Percentiles rank a stretch among this genome's conserved stretches.
These are phyloP conservation scores for Phytophthora lateralis DNA, from an alignment of 352 stramenopile species.

Conservation along the genomic window DNA sequence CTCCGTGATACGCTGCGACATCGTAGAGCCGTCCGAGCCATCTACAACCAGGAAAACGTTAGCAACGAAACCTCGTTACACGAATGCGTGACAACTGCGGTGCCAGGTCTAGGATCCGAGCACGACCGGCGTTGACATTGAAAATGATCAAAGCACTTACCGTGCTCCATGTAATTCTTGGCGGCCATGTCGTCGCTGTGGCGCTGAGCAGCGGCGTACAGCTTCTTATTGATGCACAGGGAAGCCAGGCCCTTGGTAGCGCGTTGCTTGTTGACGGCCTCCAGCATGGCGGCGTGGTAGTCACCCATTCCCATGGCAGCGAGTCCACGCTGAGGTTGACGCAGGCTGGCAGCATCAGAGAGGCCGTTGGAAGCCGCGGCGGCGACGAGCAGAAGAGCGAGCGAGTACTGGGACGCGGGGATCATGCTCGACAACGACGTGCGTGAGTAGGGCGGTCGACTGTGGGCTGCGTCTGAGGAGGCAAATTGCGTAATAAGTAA, in stretches of 20 bases:
- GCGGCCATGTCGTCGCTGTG: conserved; percentile 32
- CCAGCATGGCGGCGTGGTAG: conserved; percentile 1
- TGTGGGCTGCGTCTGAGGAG: conserved; percentile 2
- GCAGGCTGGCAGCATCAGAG: conserved; percentile 8
- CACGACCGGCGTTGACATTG: no score
- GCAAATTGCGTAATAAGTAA: conserved; percentile 23
- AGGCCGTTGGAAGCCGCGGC: conserved; percentile 16
- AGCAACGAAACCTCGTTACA: not conserved
- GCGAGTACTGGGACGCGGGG: conserved; percentile 22
- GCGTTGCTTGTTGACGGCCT: conserved; percentile 41
- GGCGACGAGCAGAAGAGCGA: conserved; percentile 25
- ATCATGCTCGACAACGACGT: conserved; percentile 7
- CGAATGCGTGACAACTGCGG: no score
- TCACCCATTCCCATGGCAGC: not conserved
- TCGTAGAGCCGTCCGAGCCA: conserved; percentile 1
- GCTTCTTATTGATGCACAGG: not conserved
- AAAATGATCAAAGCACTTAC: not conserved
- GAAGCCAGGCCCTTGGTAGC: conserved; percentile 27
- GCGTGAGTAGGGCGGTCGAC: not conserved
- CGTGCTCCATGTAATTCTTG: conserved; percentile 40
- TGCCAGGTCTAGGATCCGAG: no score
- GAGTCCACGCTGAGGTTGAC: not conserved
- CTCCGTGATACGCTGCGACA: conserved; percentile 33
- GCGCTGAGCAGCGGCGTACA: conserved; percentile 6
- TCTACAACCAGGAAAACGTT: not conserved